Percentiles rank a stretch among this genome's conserved stretches.
Evolutionary conservation across 2,329 filamentous ascomycete genomes (phyloP).

Genomic region (Aspergillus sp.): DNA sequence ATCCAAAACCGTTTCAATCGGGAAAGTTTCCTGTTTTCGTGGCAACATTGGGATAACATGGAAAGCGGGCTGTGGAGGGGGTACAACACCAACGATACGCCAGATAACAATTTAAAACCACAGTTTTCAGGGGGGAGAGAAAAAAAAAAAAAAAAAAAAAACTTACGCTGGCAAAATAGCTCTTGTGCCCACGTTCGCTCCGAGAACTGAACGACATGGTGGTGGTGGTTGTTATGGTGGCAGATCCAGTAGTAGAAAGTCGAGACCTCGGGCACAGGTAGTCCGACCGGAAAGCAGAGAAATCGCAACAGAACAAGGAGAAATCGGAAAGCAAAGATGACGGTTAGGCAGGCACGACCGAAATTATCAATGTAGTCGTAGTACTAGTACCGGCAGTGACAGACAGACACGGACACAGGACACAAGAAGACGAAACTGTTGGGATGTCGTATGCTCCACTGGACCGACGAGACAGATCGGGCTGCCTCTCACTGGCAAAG

Average conservation of each 20-base stretch:
- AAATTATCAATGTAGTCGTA: too few species aligned
- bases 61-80: too few species aligned
- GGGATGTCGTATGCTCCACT: not conserved
- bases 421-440: not conserved
- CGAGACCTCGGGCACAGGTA: conserved; percentile 3
- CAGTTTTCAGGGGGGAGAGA: too few species aligned
- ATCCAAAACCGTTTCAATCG: conserved; percentile 4
- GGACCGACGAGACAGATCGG: conserved; percentile 12
- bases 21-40: too few species aligned
- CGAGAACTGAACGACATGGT: conserved; percentile 23
- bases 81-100: too few species aligned
- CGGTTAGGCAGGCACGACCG: too few species aligned
- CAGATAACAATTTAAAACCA: too few species aligned
- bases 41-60: too few species aligned
- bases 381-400: too few species aligned
- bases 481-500: conserved; percentile 8
- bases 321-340: not conserved
- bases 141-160: conserved; percentile 4
- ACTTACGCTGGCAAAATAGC: conserved; percentile 31
- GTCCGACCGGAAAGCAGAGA: conserved; percentile 8
- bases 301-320: not conserved
- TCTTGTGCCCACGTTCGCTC: conserved; percentile 26
- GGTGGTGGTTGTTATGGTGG: not conserved
- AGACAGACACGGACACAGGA: too few species aligned
- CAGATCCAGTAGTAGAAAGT: not conserved